These are phyloP conservation scores for Tolypocladium ovalisporum DNA, from an alignment of 2,329 filamentous ascomycete species.

Conservation along the genomic window DNA sequence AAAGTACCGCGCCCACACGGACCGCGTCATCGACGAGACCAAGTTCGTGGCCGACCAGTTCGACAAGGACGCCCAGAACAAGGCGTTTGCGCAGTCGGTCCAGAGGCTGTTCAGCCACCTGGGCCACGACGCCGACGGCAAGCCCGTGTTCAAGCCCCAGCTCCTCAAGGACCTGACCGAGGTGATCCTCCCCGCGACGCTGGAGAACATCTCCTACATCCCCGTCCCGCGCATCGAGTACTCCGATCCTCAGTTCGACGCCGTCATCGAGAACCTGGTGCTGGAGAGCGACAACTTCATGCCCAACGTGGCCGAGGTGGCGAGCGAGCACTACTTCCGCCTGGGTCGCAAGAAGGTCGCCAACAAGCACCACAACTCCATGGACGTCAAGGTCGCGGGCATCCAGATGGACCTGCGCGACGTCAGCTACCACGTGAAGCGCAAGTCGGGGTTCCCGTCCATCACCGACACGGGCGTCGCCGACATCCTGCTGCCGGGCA, in stretches of 20 bases:
- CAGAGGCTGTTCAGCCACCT: conserved; percentile 80
- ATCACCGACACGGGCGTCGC: conserved; percentile 80
- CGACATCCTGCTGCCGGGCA: conserved; percentile 78
- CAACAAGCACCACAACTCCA: conserved; percentile 72
- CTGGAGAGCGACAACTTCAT: conserved; percentile 95
- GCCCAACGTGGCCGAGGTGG: conserved; percentile 81
- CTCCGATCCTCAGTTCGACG: conserved; percentile 72
- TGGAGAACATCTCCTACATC: conserved; percentile 81
- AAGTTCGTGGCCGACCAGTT: conserved; percentile 88
- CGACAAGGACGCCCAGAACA: conserved; percentile 78
- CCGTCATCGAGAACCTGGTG: conserved; percentile 86
- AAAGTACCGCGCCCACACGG: conserved; percentile 77
- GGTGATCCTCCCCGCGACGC: conserved; percentile 70
- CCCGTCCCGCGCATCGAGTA: conserved; percentile 93
- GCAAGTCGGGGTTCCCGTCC: conserved; percentile 84
- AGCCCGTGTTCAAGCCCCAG: conserved; percentile 84
- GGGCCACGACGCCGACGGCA: conserved; percentile 77
- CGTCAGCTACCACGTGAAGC: conserved; percentile 90
- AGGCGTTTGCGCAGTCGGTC: conserved; percentile 61
- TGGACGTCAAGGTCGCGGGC: conserved; percentile 74
- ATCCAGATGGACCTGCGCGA: conserved; percentile 88
- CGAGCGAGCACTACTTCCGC: conserved; percentile 87
- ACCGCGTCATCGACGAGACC: conserved; percentile 77
- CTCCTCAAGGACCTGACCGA: conserved; percentile 80
- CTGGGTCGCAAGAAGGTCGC: conserved; percentile 83